Base-by-base conservation (phyloP, 108 stramenopile species). In the Conticribra guillardii region DNA sequence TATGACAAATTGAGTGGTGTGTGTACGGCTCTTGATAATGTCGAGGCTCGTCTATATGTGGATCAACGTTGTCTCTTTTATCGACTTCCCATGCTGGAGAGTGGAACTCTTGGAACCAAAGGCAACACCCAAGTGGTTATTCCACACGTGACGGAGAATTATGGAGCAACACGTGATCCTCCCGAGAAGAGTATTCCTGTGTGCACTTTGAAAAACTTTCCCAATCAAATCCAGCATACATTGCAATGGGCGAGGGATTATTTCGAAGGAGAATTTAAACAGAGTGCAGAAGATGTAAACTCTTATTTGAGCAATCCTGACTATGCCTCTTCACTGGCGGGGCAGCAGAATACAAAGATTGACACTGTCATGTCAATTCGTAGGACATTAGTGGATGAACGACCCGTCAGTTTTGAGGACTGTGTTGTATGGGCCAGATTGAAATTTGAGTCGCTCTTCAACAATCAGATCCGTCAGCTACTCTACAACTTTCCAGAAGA, bases 171-270 rank as follows among this genome's bases (percentile, higher is more conserved):
- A 19, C 92, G 98, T 52, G 98, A 99, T 78, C 98, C 97, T 54
- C 96, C 97, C 2, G 99, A 98, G 79, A 98, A 98, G 86, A 85
- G 87, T 48, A 97, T 99, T 81, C 99, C 99, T 26, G 95, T 99
- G 26, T 99, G 99, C 73, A 99, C 99, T 1, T 85, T 99, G 34
- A 99, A 99, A 87, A 97, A 98, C 89, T 99, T 98, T 71, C 99
- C 99, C 48, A 97, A 97, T 82, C 93, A 97, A 73, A 98, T 98
- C 71, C 95, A 97, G 73, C 98, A 97, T 84, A 97, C 96, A 11
- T 59, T 99, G 66, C 98, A 99, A 78, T 99, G 98, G 98, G 98
- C 98, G 4, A 84, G 99, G 18, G 99, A 99, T 80, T 98, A 92
- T 82, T 99, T 99, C 78, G 99, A 98, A 83, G 99, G 97, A 5